Evolutionary conservation across 805 yeast genomes (phyloP).

Genomic region (Spathaspora girioi): DNA sequence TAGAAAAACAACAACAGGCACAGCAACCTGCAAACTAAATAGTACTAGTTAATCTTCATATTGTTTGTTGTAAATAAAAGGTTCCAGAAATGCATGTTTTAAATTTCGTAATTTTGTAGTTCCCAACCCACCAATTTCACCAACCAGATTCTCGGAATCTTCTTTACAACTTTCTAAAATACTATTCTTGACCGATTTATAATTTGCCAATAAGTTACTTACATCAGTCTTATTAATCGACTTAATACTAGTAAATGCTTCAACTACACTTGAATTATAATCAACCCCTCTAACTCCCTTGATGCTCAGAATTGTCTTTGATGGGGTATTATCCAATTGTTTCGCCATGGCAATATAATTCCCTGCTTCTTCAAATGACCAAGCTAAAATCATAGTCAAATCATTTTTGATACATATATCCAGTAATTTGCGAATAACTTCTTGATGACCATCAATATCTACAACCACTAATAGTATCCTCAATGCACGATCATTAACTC

Average conservation of each 20-base stretch:
- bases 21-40: not conserved
- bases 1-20: conserved; percentile 25
- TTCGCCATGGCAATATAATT: conserved; percentile 38
- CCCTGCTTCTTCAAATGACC: conserved; percentile 50
- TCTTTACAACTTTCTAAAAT: conserved; percentile 27
- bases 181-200: conserved; percentile 40
- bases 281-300: conserved; percentile 43
- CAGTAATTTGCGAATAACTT: conserved; percentile 43
- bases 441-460: conserved; percentile 59
- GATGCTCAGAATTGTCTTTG: conserved; percentile 25
- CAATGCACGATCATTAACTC: conserved; percentile 36
- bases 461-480: conserved; percentile 61
- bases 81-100: conserved; percentile 41
- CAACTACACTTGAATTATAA: conserved; percentile 42
- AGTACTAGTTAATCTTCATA: conserved; percentile 12
- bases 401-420: conserved; percentile 49
- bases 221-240: conserved; percentile 55
- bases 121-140: conserved; percentile 47
- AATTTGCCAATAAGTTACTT: conserved; percentile 46
- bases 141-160: conserved; percentile 16
- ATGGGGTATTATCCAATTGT: conserved; percentile 32
- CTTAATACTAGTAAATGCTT: conserved; percentile 42
- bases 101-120: conserved; percentile 41
- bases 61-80: conserved; percentile 45
- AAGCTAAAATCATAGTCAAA: conserved; percentile 46